Conservation (phyloP, 2,329 filamentous ascomycete genomes). For the Pseudogymnoascus sp. region DNA sequence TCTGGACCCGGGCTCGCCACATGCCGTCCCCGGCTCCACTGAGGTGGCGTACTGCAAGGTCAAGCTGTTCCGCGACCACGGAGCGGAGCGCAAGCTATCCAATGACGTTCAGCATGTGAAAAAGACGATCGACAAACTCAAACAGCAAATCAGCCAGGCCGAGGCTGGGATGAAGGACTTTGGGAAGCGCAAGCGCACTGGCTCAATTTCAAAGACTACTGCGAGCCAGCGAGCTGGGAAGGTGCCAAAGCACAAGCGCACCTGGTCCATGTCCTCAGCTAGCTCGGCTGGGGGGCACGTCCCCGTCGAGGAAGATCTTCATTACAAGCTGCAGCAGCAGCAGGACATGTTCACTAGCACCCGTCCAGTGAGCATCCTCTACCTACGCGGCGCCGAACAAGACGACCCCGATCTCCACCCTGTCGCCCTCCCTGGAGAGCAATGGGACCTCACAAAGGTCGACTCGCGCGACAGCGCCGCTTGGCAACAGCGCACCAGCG, state of each 20-base stretch:
- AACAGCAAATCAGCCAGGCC: constrained; percentile 80
- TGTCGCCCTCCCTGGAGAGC: constrained; percentile 61
- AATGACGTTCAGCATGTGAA: constrained; percentile 94
- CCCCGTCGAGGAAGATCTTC: constrained; percentile 65
- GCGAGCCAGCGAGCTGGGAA: constrained; percentile 61
- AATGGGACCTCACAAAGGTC: constrained; percentile 46
- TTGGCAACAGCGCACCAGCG: constrained; percentile 39
- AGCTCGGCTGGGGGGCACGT: constrained; percentile 50
- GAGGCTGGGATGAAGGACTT: constrained; percentile 60
- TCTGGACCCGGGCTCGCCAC: constrained; percentile 43
- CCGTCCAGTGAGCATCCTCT: constrained; percentile 67
- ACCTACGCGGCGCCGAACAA: constrained; percentile 64
- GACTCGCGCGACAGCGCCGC: constrained; percentile 28
- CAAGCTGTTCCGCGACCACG: constrained; percentile 93
- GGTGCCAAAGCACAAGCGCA: constrained; percentile 80
- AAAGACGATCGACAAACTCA: constrained; percentile 92
- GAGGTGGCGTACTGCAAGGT: constrained; percentile 95
- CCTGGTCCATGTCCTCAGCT: constrained; percentile 86
- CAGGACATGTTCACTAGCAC: constrained; percentile 89
- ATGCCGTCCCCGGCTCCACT: constrained; percentile 38
- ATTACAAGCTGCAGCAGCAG: constrained; percentile 66
- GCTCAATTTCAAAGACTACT: constrained; percentile 36
- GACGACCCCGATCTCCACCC: constrained; percentile 76
- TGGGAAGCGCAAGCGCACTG: constrained; percentile 53
- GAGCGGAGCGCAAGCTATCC: constrained; percentile 86